phyloP scores from a whole-genome alignment of 257 asterid genomes.

The Solanum virginianum region DNA sequence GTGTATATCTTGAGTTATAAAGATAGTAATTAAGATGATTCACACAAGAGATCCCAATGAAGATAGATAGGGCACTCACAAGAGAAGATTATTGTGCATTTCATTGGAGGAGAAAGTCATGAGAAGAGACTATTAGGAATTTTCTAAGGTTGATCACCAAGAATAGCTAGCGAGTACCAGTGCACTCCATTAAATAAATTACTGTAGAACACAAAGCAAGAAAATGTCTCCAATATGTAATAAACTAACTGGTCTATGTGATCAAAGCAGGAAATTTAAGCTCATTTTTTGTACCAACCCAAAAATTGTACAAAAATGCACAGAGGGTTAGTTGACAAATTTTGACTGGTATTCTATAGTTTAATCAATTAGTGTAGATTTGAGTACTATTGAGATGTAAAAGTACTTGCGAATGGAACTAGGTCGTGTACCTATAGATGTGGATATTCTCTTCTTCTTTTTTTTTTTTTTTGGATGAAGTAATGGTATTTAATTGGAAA shows the following conservation, averaged over 20 bases:
- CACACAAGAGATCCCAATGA: neutral
- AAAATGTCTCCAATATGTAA: neutral
- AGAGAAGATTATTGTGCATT: neutral
- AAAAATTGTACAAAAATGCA: neutral
- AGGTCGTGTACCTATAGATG: neutral
- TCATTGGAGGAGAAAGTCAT: neutral
- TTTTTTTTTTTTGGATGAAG: neutral
- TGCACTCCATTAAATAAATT: neutral
- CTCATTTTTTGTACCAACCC: neutral
- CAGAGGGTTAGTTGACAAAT: neutral
- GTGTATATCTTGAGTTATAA: neutral
- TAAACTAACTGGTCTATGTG: neutral
- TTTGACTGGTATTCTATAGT: neutral
- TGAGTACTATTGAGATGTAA: neutral
- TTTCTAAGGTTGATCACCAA: neutral
- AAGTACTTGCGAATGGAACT: neutral
- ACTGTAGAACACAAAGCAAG: neutral
- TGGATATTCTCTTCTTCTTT: neutral
- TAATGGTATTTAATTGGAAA: neutral
- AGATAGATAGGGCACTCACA: neutral
- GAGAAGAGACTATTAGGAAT: neutral
- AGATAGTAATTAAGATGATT: neutral
- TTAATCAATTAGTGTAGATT: neutral
- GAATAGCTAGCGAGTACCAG: neutral
- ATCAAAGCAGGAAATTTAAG: neutral